Evolutionary conservation across 306 rosid species (phyloP).

Genomic region (Sesbania bispinosa): DNA sequence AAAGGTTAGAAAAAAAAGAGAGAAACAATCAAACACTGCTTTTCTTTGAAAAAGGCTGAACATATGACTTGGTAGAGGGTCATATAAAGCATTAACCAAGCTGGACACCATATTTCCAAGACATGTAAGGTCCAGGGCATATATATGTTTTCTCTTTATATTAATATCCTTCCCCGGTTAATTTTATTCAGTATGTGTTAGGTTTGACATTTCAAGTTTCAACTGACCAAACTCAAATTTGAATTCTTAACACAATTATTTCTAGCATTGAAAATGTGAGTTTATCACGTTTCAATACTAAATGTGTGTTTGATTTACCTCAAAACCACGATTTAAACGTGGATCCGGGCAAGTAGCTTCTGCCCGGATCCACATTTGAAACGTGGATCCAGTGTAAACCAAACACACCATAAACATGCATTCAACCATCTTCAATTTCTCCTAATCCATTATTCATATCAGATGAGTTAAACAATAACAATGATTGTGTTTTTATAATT

Average conservation of each 20-base stretch:
- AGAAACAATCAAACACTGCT: not conserved
- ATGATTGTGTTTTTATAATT: not conserved
- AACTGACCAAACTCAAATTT: no score
- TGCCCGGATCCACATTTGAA: no score
- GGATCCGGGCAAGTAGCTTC: no score
- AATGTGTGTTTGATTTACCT: no score
- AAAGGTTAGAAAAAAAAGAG: not conserved
- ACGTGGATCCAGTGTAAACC: no score
- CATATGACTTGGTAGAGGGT: not conserved
- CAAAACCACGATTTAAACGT: no score
- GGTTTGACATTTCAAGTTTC: no score
- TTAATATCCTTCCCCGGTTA: not conserved
- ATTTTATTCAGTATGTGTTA: no score
- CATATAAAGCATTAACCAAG: not conserved
- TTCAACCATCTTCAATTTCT: not conserved
- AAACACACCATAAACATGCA: no score
- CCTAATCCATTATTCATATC: not conserved
- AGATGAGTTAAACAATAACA: not conserved
- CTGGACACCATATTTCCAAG: not conserved
- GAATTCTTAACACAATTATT: no score
- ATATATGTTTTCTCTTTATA: not conserved
- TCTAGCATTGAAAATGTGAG: no score
- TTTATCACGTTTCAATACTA: no score
- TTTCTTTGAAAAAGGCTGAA: not conserved
- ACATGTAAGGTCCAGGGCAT: not conserved